Conservation (phyloP, 345 rosid species). For the Leavenworthia alabamica region DNA sequence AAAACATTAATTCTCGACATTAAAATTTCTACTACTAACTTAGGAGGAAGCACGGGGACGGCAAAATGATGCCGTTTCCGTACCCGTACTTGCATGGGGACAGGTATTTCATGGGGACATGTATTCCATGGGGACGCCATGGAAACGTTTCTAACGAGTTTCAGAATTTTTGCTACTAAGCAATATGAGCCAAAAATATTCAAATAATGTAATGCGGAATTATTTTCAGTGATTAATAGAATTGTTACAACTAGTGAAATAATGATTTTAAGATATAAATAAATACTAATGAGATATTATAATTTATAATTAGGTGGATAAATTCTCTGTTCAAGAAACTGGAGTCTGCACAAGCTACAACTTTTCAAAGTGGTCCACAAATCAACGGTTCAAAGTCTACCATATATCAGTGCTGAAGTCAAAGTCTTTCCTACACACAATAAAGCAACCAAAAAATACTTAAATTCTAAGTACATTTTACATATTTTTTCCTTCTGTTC, state of each 20-base stretch:
- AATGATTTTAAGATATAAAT: neutral
- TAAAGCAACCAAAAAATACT: slow-evolving; percentile 14
- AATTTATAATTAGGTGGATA: slow-evolving; percentile 5
- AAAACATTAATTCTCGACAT: too few species aligned
- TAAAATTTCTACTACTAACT: too few species aligned
- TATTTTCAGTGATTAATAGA: neutral
- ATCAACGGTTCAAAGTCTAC: slow-evolving; percentile 16
- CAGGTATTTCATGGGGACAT: too few species aligned
- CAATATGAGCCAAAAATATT: neutral
- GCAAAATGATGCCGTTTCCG: too few species aligned
- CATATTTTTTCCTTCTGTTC: neutral
- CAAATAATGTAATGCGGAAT: neutral
- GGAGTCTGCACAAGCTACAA: slow-evolving; percentile 3
- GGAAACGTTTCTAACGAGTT: too few species aligned
- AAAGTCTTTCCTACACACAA: slow-evolving; percentile 25
- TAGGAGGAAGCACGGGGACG: too few species aligned
- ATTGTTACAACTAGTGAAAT: neutral
- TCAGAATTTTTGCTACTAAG: too few species aligned
- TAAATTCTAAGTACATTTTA: slow-evolving; percentile 22
- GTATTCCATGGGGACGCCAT: too few species aligned
- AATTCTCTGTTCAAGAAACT: neutral
- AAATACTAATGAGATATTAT: neutral
- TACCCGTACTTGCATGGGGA: too few species aligned
- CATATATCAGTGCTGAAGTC: slow-evolving; percentile 30
- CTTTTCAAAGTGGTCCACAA: slow-evolving; percentile 26